Evolutionary conservation across 2,329 filamentous ascomycete genomes (phyloP).

Genomic region (Penicillium rolfsii): DNA sequence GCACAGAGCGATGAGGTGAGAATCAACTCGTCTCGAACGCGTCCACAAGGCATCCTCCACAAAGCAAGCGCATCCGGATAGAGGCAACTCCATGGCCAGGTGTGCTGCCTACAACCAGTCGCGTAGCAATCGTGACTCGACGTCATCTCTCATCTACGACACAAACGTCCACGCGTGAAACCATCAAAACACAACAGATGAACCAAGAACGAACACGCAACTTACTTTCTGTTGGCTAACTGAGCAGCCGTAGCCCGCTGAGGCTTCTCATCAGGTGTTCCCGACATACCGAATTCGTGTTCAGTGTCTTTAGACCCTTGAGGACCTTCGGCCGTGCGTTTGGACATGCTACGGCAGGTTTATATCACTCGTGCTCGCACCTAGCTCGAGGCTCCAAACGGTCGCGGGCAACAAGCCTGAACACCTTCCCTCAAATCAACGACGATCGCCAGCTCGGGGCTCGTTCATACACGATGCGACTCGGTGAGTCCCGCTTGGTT

Average conservation of each 20-base stretch:
- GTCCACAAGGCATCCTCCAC: not conserved
- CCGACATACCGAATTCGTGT: conserved; percentile 43
- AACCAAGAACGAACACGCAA: conserved; percentile 28
- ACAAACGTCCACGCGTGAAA: not conserved
- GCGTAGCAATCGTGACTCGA: not conserved
- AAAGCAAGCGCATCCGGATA: not conserved
- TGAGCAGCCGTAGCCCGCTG: conserved; percentile 59
- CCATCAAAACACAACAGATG: not conserved
- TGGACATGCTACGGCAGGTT: conserved; percentile 39
- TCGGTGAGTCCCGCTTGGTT: not conserved
- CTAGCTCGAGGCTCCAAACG: conserved; percentile 4
- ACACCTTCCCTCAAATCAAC: conserved; percentile 10
- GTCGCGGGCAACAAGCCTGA: conserved; percentile 7
- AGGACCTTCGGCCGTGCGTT: conserved; percentile 42
- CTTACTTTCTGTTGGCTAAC: conserved; percentile 59
- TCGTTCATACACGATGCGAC: conserved; percentile 6
- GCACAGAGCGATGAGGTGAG: not conserved
- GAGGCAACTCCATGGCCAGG: not conserved
- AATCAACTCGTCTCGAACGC: not conserved
- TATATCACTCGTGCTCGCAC: conserved; percentile 4
- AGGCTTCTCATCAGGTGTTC: conserved; percentile 50
- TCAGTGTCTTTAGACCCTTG: conserved; percentile 41
- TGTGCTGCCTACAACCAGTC: not conserved
- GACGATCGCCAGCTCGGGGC: conserved; percentile 3
- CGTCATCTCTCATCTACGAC: not conserved